phyloP scores from a whole-genome alignment of 192 early-diverging fungal genomes.

The Coemansia sp. region DNA sequence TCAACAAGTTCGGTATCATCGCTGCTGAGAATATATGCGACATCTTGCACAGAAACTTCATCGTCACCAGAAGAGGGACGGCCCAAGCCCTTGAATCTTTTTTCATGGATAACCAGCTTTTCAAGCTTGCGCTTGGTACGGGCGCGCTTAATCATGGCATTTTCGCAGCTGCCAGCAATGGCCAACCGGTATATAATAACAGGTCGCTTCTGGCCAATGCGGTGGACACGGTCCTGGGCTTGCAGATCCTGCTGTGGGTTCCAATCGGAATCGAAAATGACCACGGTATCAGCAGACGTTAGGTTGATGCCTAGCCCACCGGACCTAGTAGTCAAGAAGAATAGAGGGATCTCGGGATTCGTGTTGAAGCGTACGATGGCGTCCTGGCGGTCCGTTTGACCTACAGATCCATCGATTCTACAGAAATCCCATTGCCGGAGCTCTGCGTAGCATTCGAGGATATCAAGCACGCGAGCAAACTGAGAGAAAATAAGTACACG shows the following conservation, averaged over 20 bases:
- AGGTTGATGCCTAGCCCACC: constrained; percentile 98
- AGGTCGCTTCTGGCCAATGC: constrained; percentile 91
- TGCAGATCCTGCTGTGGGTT: constrained; percentile 99
- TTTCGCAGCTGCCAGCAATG: constrained; percentile 82
- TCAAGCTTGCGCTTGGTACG: constrained; percentile 85
- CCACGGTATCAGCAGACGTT: constrained; percentile 93
- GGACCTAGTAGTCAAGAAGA: constrained; percentile 91
- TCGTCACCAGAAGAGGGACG: constrained; percentile 2
- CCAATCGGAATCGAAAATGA: constrained; percentile 97
- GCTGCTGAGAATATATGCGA: constrained; percentile 69
- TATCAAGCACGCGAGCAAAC: constrained; percentile 85
- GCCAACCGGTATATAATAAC: constrained; percentile 91
- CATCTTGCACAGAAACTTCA: constrained; percentile 61
- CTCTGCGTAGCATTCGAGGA: constrained; percentile 87
- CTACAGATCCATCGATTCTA: constrained; percentile 85
- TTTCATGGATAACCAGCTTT: constrained; percentile 93
- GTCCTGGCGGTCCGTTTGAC: constrained; percentile 76
- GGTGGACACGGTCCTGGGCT: constrained; percentile 94
- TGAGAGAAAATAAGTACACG: constrained; percentile 95
- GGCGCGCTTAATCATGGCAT: constrained; percentile 77
- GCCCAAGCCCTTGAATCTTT: constrained; percentile 64
- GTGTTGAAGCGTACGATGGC: constrained; percentile 58
- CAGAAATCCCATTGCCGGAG: constrained; percentile 80
- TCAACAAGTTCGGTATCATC: constrained; percentile 67
- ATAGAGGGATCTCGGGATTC: constrained; percentile 59